Conservation (phyloP, 352 stramenopile species). For the Pythium sukuiense region DNA sequence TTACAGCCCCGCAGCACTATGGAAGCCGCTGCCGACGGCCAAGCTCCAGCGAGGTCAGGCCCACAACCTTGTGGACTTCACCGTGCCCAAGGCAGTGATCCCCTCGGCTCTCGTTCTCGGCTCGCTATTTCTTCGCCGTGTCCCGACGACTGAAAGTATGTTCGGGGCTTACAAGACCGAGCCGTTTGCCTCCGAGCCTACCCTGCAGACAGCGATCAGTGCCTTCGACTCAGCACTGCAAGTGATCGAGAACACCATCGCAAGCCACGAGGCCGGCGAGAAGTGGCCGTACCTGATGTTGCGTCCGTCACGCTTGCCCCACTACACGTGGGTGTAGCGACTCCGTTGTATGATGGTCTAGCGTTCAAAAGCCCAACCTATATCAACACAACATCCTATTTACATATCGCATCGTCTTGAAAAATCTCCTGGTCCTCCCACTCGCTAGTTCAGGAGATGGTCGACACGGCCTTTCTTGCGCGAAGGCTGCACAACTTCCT, state of each 20-base stretch:
- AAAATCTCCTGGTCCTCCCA: too few relatives aligned
- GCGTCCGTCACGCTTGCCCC: not conserved
- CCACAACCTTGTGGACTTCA: conserved; percentile 12
- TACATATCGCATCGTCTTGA: not conserved
- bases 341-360: not conserved
- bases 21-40: conserved; percentile 16
- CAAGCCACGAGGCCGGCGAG: not conserved
- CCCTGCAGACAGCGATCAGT: conserved; percentile 4
- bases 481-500: not conserved
- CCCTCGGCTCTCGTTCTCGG: not conserved
- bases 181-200: conserved; percentile 8
- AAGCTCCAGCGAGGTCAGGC: conserved; percentile 12
- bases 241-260: conserved; percentile 14
- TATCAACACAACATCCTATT: too few relatives aligned
- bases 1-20: conserved; percentile 5
- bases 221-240: conserved; percentile 13
- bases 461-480: conserved; percentile 25
- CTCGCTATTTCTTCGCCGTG: conserved; percentile 10
- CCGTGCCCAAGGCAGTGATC: not conserved
- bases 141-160: conserved; percentile 8
- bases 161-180: conserved; percentile 7
- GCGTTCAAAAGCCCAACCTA: too few relatives aligned
- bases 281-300: conserved; percentile 15
- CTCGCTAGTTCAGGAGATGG: conserved; percentile 23
- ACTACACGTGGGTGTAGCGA: conserved; percentile 17